Evolutionary conservation across 148 eudicot genomes (phyloP), one percentile per base, ranked within the genome.

Genomic region (Talinum fruticosum): DNA sequence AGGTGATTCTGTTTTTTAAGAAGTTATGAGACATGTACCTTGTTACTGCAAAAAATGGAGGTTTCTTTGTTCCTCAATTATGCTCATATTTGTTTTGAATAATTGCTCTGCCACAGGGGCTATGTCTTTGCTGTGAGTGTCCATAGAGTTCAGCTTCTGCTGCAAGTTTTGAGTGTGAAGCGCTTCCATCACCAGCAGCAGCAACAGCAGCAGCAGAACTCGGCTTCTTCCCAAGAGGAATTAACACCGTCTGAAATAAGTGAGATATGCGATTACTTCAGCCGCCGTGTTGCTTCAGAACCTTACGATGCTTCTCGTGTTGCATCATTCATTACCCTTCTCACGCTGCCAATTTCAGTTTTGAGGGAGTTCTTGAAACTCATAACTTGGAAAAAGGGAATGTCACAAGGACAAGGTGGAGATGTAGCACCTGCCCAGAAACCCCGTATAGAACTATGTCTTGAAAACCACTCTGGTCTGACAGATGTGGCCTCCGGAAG

Each of bases 281-380:
- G 97, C 54, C 89, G 97, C 13, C 97, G 95, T 78, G 99, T 96
- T 71, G 99, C 98, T 74, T 96, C 99, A 66, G 99, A 96, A 84
- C 99, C 99, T 3, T 96, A 96, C 19, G 99, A 96, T 76, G 99
- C 97, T 34, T 96, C 99, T 13, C 97, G 99, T 76, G 99, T 96
- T 71, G 99, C 99, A 75, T 96, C 99, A 41, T 96, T 96, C 82
- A 93, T 93, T 44, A 96, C 99, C 28, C 97, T 96, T 74, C 90
- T 96, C 24, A 96, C 99, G n/a, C 74, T 96, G 61, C 99, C 98
- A 66, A 96, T 96, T 68, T 85, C 92, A 1, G 99, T 96, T 47
- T 71, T 96, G 75, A 83, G 99, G 71, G 98, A 93, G 81, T 96
- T 96, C 72, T 73, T 96, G 84, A 96, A 91, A 79, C 97, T 96